These are phyloP conservation scores for Nicotiana tabacum DNA, from an alignment of 257 asterid species.

Conservation along the genomic window DNA sequence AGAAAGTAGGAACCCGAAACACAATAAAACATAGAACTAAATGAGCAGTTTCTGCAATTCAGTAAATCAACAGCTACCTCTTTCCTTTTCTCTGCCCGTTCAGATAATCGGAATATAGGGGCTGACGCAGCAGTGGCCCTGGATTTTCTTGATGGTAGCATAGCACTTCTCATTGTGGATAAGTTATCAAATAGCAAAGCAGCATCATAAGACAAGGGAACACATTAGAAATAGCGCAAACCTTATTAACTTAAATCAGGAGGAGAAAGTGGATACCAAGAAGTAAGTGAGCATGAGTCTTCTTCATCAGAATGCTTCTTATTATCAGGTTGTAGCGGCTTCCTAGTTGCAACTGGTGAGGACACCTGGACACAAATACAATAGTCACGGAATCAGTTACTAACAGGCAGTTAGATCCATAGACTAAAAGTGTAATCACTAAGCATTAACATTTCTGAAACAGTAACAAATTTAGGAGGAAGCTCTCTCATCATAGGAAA, in stretches of 20 bases:
- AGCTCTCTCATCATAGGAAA: not conserved
- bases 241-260: conserved; percentile 4
- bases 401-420: not conserved
- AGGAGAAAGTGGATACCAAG: conserved; percentile 53
- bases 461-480: too few species aligned
- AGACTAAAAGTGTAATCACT: not conserved
- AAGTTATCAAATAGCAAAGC: conserved; percentile 12
- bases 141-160: conserved; percentile 42
- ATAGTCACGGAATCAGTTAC: conserved; percentile 3
- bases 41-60: not conserved
- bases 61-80: conserved; percentile 40
- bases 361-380: conserved; percentile 37
- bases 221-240: conserved; percentile 13
- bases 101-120: conserved; percentile 65
- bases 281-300: conserved; percentile 50
- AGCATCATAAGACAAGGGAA: conserved; percentile 7
- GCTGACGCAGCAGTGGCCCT: conserved; percentile 51
- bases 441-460: not conserved
- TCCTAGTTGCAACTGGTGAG: conserved; percentile 42
- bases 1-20: not conserved
- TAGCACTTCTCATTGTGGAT: conserved; percentile 38
- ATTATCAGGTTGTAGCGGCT: conserved; percentile 62
- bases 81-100: conserved; percentile 83
- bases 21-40: not conserved
- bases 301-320: conserved; percentile 72